These are phyloP conservation scores for Hymenoscyphus salicellus DNA, from an alignment of 2,329 filamentous ascomycete genomes.

Conservation along the genomic window DNA sequence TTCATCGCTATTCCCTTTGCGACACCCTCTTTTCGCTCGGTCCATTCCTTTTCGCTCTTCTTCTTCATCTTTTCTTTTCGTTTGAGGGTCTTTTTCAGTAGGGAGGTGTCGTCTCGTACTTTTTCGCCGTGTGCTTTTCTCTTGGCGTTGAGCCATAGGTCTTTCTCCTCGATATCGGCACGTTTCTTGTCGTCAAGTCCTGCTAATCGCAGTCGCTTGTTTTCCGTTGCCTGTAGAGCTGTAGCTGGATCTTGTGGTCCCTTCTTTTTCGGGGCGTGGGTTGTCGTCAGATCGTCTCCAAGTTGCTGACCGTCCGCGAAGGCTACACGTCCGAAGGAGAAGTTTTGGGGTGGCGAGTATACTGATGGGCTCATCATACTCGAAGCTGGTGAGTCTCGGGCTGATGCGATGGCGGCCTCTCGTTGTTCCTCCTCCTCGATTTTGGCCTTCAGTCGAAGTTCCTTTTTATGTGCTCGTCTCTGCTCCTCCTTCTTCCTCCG, in stretches of 20 bases:
- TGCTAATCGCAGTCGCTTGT: slow-evolving; percentile 77
- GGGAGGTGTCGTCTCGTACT: slow-evolving; percentile 77
- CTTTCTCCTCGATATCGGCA: slow-evolving; percentile 86
- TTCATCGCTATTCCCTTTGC: slow-evolving; percentile 72
- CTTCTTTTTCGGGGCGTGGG: slow-evolving; percentile 70
- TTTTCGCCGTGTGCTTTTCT: slow-evolving; percentile 86
- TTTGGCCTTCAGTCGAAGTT: slow-evolving; percentile 71
- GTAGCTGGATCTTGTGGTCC: slow-evolving; percentile 82
- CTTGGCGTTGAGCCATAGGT: slow-evolving; percentile 87
- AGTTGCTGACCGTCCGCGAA: slow-evolving; percentile 83
- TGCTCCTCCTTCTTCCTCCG: slow-evolving; percentile 83
- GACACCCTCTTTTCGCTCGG: slow-evolving; percentile 68
- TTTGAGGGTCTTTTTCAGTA: slow-evolving; percentile 93
- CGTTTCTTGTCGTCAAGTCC: slow-evolving; percentile 76
- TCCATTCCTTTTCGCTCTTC: slow-evolving; percentile 90
- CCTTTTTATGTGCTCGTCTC: slow-evolving; percentile 85
- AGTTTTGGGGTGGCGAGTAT: slow-evolving; percentile 61
- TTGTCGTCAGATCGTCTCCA: slow-evolving; percentile 62
- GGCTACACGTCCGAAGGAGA: slow-evolving; percentile 86
- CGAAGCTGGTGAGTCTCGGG: slow-evolving; percentile 56
- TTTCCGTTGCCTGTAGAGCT: slow-evolving; percentile 80
- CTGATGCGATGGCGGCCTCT: slow-evolving; percentile 58
- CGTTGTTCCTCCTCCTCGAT: slow-evolving; percentile 71
- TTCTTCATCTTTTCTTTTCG: slow-evolving; percentile 85
- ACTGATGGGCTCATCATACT: slow-evolving; percentile 56